Base-by-base conservation (phyloP, 352 stramenopile species). In the Globisporangium echinulatum region DNA sequence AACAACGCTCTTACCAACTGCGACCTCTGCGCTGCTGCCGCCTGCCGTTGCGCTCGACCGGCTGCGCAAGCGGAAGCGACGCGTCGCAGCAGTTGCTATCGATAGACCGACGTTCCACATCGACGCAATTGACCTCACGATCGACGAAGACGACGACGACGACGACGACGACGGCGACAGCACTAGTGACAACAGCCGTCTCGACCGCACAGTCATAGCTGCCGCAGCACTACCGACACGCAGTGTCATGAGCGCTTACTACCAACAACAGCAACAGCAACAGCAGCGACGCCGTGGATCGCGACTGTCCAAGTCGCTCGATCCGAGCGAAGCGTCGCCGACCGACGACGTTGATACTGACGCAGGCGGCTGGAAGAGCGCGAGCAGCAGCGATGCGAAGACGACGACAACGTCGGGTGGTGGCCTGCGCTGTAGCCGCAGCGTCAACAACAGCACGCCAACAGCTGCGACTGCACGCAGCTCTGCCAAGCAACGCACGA, bases 41-140 rank as follows among this genome's bases (percentile, higher is more conserved):
- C 40, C 54, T 46, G 60, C n/a, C 39, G 47, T 48, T 13, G 46
- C 48, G 38, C 52, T 59, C 38, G 54, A 67, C 7, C 55, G 56
- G 49, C 61, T 56, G 25, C 72, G 61, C 61, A 85, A 85, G 54
- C 69, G 75, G 10, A 72, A 74, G 40, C 63, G 75, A 36, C 63
- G 73, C 58, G 62, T 77, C n/a, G 56, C 64, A 13, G 7, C 40
- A 13, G 7, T 44, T 4, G 72, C 76, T 50, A 67, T 76, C 52
- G 69, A 67, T n/a, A 66, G 66, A 42, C 58, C 47, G 9, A n/a
- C n/a, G 50, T 64, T 54, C n/a, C 50, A 54, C 38, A 58, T 64
- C 56, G 56, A 64, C 37, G 56, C 62, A 4, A 60, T 67, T 43
- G 56, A 63, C 57, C 58, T 67, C 49, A 64, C 62, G 56, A 46